These are phyloP conservation scores for Aristolochia fimbriata DNA, from an alignment of 164 flowering plant species.

Conservation along the genomic window DNA sequence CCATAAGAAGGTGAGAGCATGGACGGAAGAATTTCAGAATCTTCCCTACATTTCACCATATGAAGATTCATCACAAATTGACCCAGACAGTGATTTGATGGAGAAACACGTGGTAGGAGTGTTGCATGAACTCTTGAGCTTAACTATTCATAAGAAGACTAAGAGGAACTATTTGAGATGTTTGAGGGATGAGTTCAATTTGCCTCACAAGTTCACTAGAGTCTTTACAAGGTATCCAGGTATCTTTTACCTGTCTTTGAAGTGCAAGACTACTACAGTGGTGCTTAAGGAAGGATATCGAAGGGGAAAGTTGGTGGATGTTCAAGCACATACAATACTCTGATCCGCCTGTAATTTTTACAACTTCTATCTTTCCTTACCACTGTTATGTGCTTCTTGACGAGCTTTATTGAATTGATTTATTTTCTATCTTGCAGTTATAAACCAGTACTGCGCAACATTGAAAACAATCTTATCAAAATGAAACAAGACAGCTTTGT, in stretches of 20 bases:
- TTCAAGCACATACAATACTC: conserved; percentile 66
- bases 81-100: conserved; percentile 85
- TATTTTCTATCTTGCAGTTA: conserved; percentile 43
- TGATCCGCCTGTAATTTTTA: conserved; percentile 54
- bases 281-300: conserved; percentile 71
- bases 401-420: not conserved
- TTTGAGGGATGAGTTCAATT: conserved; percentile 71
- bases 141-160: conserved; percentile 87
- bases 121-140: conserved; percentile 76
- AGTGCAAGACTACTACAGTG: conserved; percentile 91
- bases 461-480: conserved; percentile 76
- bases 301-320: conserved; percentile 63
- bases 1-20: conserved; percentile 75
- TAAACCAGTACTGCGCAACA: conserved; percentile 76
- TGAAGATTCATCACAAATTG: conserved; percentile 61
- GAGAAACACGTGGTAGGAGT: conserved; percentile 94
- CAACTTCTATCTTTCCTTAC: not conserved
- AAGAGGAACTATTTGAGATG: conserved; percentile 85
- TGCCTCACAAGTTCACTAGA: conserved; percentile 84
- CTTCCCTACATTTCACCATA: conserved; percentile 91
- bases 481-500: conserved; percentile 77
- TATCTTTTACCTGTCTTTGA: conserved; percentile 85
- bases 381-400: not conserved
- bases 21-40: conserved; percentile 97
- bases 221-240: conserved; percentile 94